Evolutionary conservation across 2,329 filamentous ascomycete species (phyloP), one percentile per base, ranked within the genome.

Genomic region (Alternaria rosae): DNA sequence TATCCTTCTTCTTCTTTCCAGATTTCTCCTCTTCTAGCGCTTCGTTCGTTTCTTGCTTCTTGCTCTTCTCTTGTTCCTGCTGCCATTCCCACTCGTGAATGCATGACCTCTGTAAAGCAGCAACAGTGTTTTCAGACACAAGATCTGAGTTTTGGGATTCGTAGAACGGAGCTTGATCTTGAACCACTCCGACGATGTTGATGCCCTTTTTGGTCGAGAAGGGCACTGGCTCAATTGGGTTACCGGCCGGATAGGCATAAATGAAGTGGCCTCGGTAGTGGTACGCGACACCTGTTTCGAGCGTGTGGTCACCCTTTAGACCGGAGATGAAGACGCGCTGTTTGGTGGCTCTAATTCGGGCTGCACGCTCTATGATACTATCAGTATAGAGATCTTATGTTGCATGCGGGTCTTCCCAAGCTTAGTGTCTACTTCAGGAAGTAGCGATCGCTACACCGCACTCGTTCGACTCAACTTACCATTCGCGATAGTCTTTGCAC

Each of bases 261-360:
- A 78, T 28, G 48, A 70, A 71, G 48, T 76, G 74, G 3, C 76
- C 75, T 10, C 76, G 73, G 54, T 73, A 75, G 51, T 67, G 71
- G 59, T 76, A 78, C 3, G 73, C 73, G 11, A 76, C 55, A 1
- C 71, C 74, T 0, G 45, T 56, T 15, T 71, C 59, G 10, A 76
- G 64, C 0, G 69, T 54, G 23, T 76, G 73, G 1, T 55, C 25
- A 12, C 71, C 73, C 7, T 30, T 21, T 1, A 78, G 45, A 0
- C 73, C 73, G 1, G 70, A 73, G 45, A 78, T 73, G 64, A 66
- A 70, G n/a, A 74, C 72, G 3, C 32, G 47, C 6, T 70, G 70
- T 9, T 57, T 25, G 2, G 62, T 60, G 3, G 64, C 62, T 20
- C 65, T 65, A 17, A 48, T 20, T 30, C 59, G 59, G 2, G 61